Base-by-base conservation (phyloP, 768 basidiomycete genomes). In the Phylloporus scabripes region DNA sequence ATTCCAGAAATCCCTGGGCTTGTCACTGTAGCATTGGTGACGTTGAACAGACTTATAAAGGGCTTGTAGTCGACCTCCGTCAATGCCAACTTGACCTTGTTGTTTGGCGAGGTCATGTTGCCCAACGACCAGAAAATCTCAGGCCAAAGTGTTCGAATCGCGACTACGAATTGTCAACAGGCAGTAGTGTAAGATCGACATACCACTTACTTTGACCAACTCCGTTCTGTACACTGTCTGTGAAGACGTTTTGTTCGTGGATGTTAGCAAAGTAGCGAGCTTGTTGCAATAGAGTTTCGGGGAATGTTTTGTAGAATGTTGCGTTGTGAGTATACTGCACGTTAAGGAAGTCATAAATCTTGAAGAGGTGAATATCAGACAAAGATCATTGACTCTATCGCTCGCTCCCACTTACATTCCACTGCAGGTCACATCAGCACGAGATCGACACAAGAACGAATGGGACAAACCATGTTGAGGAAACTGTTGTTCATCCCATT, bases 1-100 rank as follows among this genome's bases (percentile, higher is more conserved):
- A 88, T 79, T 41, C 78, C 86, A 46, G 71, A 64, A 50, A 83
- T 64, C 50, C 85, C 77, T 1, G 85, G 84, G 60, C 79, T 72
- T 14, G 77, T 72, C 47, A 77, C 65, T 33, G 73, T 65, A 49
- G 83, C 72, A 45, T 85, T 86, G 15, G 86, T 83, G 63, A 86
- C 80, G 54, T 81, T 80, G 76, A 94, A 86, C 63, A 93, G 70
- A 29, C 87, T 88, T 60, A 92, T 83, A 75, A 93, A 89, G 10
- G 90, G 83, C 69, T 92, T 90, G 73, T 92, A 92, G 53, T 88
- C 86, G 7, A 84, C 80, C 69, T 85, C 80, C 52, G 86, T 76
- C 57, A 91, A 68, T 60, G 83, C 76, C 64, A 93, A 73, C 63
- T 88, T 84, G 48, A 92, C 77, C 28, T 83, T 83, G 68, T 88